Percentiles rank a stretch among this genome's conserved stretches.
phyloP scores from a whole-genome alignment of 768 basidiomycete genomes.

The Rhizopogon rudus region DNA sequence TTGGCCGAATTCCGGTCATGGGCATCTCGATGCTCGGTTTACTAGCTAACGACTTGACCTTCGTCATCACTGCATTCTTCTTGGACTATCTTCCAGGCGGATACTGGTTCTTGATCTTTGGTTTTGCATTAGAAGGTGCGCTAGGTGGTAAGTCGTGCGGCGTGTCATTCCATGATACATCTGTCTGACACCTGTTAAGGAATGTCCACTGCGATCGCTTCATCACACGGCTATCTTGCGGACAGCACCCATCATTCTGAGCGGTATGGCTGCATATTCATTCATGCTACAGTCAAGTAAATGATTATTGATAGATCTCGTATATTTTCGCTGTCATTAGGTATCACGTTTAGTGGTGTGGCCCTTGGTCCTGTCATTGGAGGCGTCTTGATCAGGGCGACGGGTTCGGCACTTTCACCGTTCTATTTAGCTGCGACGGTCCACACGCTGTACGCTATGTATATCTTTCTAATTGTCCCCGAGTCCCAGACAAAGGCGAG shows the following conservation, averaged over 20 bases:
- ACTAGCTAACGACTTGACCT: slow-evolving; percentile 56
- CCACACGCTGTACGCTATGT: slow-evolving; percentile 44
- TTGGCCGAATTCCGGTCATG: slow-evolving; percentile 66
- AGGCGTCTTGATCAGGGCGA: slow-evolving; percentile 54
- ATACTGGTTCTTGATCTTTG: slow-evolving; percentile 73
- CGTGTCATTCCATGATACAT: not conserved
- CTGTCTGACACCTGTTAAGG: slow-evolving; percentile 32
- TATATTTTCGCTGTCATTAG: slow-evolving; percentile 59
- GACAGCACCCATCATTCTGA: slow-evolving; percentile 55
- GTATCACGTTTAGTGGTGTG: slow-evolving; percentile 69
- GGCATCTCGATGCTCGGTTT: slow-evolving; percentile 56
- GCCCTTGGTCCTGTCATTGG: slow-evolving; percentile 75
- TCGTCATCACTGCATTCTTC: slow-evolving; percentile 61
- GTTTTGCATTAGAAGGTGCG: slow-evolving; percentile 61
- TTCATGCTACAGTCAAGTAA: not conserved
- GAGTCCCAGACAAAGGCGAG: slow-evolving; percentile 64
- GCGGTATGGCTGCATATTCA: slow-evolving; percentile 35
- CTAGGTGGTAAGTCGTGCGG: slow-evolving; percentile 54
- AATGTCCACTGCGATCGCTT: slow-evolving; percentile 42
- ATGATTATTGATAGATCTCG: slow-evolving; percentile 41
- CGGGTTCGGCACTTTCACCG: slow-evolving; percentile 51
- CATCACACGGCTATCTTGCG: slow-evolving; percentile 61
- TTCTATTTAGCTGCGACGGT: slow-evolving; percentile 62
- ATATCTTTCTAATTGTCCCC: slow-evolving; percentile 61
- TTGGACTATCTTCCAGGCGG: slow-evolving; percentile 66